phyloP scores from a whole-genome alignment of 192 early-diverging fungal genomes.

The Phycomyces blakesleeanus region DNA sequence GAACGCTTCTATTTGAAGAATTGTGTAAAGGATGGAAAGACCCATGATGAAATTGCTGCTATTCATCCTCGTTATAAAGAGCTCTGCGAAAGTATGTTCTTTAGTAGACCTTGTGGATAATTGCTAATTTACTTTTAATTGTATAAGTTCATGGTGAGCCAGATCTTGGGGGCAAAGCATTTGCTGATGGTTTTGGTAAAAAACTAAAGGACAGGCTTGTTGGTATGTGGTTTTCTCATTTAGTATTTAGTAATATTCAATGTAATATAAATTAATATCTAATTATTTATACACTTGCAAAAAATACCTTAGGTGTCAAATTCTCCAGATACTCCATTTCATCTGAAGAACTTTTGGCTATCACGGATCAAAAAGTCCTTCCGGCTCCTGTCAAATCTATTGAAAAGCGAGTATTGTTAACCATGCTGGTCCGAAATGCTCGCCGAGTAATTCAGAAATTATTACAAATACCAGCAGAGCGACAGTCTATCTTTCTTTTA shows the following conservation, averaged over 20 bases:
- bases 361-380: not conserved
- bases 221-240: not conserved
- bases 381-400: slow-evolving; percentile 21
- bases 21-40: slow-evolving; percentile 33
- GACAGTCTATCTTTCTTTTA: slow-evolving; percentile 37
- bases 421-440: slow-evolving; percentile 47
- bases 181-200: not conserved
- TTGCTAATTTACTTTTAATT: not conserved
- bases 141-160: slow-evolving; percentile 28
- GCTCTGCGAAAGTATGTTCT: slow-evolving; percentile 43
- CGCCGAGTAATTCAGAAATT: slow-evolving; percentile 50
- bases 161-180: not conserved
- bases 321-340: not conserved
- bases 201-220: slow-evolving; percentile 5
- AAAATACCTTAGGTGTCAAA: not conserved
- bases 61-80: slow-evolving; percentile 47
- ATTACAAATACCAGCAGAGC: slow-evolving; percentile 36
- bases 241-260: not conserved
- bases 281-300: too few species aligned
- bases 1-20: slow-evolving; percentile 49
- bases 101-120: too few species aligned
- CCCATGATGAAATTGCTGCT: slow-evolving; percentile 32
- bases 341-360: not conserved
- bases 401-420: slow-evolving; percentile 35
- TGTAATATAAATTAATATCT: too few species aligned